Percentiles rank a stretch among this genome's conserved stretches.
phyloP scores from a whole-genome alignment of 345 rosid genomes.

The Acer campestre region DNA sequence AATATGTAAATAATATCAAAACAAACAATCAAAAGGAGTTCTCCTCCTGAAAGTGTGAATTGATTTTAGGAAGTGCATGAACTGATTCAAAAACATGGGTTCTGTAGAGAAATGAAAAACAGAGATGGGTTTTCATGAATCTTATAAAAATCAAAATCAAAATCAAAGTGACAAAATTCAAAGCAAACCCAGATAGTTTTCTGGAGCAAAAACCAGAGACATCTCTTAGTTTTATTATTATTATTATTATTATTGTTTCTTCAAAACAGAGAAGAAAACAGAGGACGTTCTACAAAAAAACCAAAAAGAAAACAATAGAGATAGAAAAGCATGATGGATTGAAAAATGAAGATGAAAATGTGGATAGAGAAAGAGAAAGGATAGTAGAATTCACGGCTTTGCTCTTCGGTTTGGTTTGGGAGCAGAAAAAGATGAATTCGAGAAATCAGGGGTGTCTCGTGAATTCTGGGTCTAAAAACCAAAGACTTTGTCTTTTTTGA shows the following conservation, averaged over 20 bases:
- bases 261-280: constrained; percentile 22
- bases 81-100: constrained; percentile 93
- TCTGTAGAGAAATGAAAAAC: constrained; percentile 35
- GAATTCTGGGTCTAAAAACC: constrained; percentile 68
- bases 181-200: constrained; percentile 15
- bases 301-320: constrained; percentile 26
- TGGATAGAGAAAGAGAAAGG: constrained; percentile 25
- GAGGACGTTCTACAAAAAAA: constrained; percentile 8
- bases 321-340: constrained; percentile 19
- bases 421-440: constrained; percentile 63
- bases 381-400: constrained; percentile 33
- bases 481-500: constrained; percentile 12
- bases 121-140: constrained; percentile 58
- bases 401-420: constrained; percentile 36
- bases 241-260: too few species aligned
- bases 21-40: constrained; percentile 47
- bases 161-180: constrained; percentile 21
- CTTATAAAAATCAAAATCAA: not conserved
- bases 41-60: constrained; percentile 92
- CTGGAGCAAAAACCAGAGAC: not conserved
- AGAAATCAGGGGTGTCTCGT: constrained; percentile 83
- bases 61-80: constrained; percentile 95
- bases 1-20: constrained; percentile 17
- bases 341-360: constrained; percentile 20
- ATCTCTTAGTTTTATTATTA: too few species aligned